Percentiles rank a stretch among this genome's conserved stretches.
Evolutionary conservation across 192 early-diverging fungal genomes (phyloP).

Genomic region (Mortierella claussenii): DNA sequence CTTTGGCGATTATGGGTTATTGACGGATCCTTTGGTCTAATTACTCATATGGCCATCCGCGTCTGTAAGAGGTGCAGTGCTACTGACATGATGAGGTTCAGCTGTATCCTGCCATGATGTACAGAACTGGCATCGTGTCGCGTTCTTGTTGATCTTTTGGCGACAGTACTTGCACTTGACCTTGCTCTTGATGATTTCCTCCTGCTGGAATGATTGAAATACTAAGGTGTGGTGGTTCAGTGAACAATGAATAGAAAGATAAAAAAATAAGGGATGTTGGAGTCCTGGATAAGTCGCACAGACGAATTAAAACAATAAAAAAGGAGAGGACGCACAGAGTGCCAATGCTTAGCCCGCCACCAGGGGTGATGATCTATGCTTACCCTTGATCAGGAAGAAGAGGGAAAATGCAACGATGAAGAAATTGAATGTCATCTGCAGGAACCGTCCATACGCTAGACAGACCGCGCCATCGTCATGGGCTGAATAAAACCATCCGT

Average conservation of each 20-base stretch:
- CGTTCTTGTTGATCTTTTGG: conserved; percentile 45
- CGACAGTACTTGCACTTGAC: conserved; percentile 43
- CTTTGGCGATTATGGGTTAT: too few species aligned
- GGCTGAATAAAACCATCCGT: background rate
- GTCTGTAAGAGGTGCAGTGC: conserved; percentile 5
- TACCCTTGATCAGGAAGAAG: conserved; percentile 29
- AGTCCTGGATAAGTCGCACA: too few species aligned
- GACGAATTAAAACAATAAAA: background rate
- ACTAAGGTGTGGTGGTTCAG: conserved; percentile 14
- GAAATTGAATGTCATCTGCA: conserved; percentile 42
- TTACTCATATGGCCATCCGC: conserved; percentile 26
- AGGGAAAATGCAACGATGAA: conserved; percentile 28
- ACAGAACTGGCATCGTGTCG: conserved; percentile 46
- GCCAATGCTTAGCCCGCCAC: too few species aligned
- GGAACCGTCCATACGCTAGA: conserved; percentile 37
- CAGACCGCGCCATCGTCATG: conserved; percentile 43
- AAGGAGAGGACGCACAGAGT: too few species aligned
- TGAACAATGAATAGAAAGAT: too few species aligned
- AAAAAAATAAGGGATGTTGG: too few species aligned
- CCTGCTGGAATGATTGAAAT: conserved; percentile 44
- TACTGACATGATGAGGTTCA: conserved; percentile 19
- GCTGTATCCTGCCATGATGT: conserved; percentile 41
- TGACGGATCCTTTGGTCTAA: too few species aligned
- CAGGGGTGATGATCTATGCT: background rate
- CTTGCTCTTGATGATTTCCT: conserved; percentile 51